Conservation (phyloP, 2,329 filamentous ascomycete genomes). For the Cytospora schulzeri region DNA sequence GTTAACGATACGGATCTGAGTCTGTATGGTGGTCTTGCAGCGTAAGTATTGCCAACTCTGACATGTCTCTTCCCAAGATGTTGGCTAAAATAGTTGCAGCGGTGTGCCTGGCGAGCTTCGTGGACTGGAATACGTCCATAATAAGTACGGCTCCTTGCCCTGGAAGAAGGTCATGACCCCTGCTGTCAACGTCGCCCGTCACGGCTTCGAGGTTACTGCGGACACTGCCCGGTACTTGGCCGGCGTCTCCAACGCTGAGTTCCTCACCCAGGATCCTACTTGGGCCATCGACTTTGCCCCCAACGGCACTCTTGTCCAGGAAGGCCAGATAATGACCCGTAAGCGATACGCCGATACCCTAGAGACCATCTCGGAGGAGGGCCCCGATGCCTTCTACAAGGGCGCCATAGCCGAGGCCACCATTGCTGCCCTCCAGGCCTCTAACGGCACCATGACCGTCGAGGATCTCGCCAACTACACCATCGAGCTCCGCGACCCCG, state of each 20-base stretch:
- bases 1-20: slow-evolving; percentile 66
- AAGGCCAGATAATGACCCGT: slow-evolving; percentile 75
- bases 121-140: slow-evolving; percentile 74
- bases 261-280: slow-evolving; percentile 68
- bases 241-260: slow-evolving; percentile 53
- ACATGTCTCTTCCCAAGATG: background rate
- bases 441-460: slow-evolving; percentile 76
- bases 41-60: slow-evolving; percentile 51
- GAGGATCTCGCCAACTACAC: slow-evolving; percentile 74
- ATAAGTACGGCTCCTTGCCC: slow-evolving; percentile 62
- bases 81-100: slow-evolving; percentile 36
- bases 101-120: slow-evolving; percentile 72
- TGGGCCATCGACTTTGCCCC: slow-evolving; percentile 89
- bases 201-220: slow-evolving; percentile 70
- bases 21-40: slow-evolving; percentile 70
- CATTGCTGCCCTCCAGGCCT: slow-evolving; percentile 63
- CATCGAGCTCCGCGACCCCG: slow-evolving; percentile 62
- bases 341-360: slow-evolving; percentile 75
- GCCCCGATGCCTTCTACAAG: slow-evolving; percentile 69
- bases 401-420: slow-evolving; percentile 71
- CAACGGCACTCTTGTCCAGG: slow-evolving; percentile 62
- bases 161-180: slow-evolving; percentile 71
- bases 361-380: slow-evolving; percentile 66
- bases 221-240: slow-evolving; percentile 74
- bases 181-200: slow-evolving; percentile 69